Evolutionary conservation across 1,284 basidiomycete genomes (phyloP).

Genomic region (Irpex sp.): DNA sequence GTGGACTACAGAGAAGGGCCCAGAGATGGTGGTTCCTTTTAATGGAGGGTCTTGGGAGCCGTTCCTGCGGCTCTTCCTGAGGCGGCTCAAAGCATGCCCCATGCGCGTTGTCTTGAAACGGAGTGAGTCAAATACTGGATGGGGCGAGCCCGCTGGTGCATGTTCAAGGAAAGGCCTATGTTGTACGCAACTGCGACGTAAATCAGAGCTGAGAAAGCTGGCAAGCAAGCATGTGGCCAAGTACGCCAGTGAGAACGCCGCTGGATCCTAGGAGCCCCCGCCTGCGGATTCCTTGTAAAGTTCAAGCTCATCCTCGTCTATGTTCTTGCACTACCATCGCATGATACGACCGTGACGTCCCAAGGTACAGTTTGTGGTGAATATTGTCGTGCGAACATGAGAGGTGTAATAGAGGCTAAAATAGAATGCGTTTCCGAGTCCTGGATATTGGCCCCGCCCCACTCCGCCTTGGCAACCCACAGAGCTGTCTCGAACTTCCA

Average conservation of each 20-base stretch:
- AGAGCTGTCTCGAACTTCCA: slow-evolving; percentile 5
- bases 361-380: no score
- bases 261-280: no score
- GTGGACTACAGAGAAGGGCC: background rate
- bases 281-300: no score
- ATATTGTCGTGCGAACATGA: background rate
- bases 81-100: background rate
- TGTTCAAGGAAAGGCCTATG: background rate
- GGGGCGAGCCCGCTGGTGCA: background rate
- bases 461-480: background rate
- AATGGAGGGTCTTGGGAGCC: background rate
- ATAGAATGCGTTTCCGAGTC: no score
- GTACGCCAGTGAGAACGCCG: background rate
- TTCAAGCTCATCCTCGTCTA: no score
- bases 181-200: background rate
- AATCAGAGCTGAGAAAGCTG: background rate
- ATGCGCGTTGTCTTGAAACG: background rate
- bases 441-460: no score
- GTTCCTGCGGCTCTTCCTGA: background rate
- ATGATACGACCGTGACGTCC: no score
- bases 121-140: background rate
- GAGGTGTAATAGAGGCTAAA: background rate
- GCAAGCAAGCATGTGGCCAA: background rate
- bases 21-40: slow-evolving; percentile 2
- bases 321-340: no score